Evolutionary conservation across 2,329 filamentous ascomycete species (phyloP).

Genomic region (Colletotrichum incanum): DNA sequence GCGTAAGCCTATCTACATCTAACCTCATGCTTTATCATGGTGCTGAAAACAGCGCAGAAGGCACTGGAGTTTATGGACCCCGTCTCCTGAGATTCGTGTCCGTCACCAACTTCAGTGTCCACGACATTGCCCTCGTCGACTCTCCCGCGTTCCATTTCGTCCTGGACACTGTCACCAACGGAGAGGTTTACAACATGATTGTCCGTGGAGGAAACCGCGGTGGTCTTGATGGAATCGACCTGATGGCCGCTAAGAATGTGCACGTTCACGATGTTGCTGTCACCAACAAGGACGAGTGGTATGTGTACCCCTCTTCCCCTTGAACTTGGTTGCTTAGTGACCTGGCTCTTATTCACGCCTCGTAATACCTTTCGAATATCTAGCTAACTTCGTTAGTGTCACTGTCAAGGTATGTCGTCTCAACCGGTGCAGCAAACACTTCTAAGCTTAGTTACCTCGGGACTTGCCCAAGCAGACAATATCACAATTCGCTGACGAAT

Average conservation of each 20-base stretch:
- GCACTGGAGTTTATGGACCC: constrained; percentile 48
- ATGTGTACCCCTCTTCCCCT: constrained; percentile 58
- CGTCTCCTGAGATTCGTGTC: constrained; percentile 61
- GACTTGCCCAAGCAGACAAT: background rate
- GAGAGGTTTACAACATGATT: constrained; percentile 70
- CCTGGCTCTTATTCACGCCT: background rate
- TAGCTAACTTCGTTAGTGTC: constrained; percentile 17
- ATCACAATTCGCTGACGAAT: background rate
- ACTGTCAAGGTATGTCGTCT: constrained; percentile 24
- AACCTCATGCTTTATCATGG: too few species aligned
- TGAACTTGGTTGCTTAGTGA: constrained; percentile 52
- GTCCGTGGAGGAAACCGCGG: constrained; percentile 66
- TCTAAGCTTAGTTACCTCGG: background rate
- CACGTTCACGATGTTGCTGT: constrained; percentile 74
- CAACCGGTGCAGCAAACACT: background rate
- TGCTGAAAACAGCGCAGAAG: constrained; percentile 22
- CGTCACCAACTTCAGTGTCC: constrained; percentile 62
- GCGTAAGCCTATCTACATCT: constrained; percentile 19
- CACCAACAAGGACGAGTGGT: constrained; percentile 74
- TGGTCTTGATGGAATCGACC: constrained; percentile 70
- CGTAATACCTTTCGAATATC: background rate
- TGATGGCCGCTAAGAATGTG: constrained; percentile 66
- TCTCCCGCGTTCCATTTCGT: constrained; percentile 64
- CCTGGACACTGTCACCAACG: constrained; percentile 63
- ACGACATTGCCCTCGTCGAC: constrained; percentile 65